These are phyloP conservation scores for Allium sativum DNA, from an alignment of 106 monocot genomes.

Conservation along the genomic window DNA sequence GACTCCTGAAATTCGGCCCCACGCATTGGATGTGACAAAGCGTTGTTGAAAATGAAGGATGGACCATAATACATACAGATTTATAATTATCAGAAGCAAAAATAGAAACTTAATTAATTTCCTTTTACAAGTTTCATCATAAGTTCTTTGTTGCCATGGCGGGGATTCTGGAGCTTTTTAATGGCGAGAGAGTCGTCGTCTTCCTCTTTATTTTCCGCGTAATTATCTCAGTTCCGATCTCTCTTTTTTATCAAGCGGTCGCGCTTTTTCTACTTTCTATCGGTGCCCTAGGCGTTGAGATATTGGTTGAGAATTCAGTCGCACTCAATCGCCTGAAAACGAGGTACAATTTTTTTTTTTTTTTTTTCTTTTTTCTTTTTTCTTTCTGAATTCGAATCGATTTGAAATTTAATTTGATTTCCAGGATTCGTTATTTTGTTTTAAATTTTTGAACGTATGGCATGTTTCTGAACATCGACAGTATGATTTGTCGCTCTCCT, in stretches of 20 bases:
- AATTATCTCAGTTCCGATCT: conserved; percentile 31
- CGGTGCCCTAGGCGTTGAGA: conserved; percentile 54
- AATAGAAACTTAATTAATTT: too few relatives aligned
- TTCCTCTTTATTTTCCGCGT: conserved; percentile 69
- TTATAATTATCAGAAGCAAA: too few relatives aligned
- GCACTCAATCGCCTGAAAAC: conserved; percentile 41
- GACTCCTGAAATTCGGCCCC: too few relatives aligned
- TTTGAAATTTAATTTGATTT: background rate
- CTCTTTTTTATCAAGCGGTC: conserved; percentile 38
- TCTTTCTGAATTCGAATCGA: background rate
- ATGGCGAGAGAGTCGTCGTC: conserved; percentile 79
- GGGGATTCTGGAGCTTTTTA: conserved; percentile 40
- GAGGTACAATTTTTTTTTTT: conserved; percentile 24
- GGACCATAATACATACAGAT: too few relatives aligned
- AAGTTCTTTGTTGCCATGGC: conserved; percentile 17
- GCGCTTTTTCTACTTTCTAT: conserved; percentile 53
- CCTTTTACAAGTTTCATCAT: too few relatives aligned
- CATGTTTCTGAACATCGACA: too few relatives aligned
- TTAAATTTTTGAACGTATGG: too few relatives aligned
- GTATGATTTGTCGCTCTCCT: too few relatives aligned
- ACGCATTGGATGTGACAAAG: too few relatives aligned
- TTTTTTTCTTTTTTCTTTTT: background rate
- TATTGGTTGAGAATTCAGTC: conserved; percentile 42
- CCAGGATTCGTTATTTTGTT: background rate
- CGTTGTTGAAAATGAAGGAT: too few relatives aligned